Percentiles rank a stretch among this genome's conserved stretches.
Conservation (phyloP, 176 grass and related monocot genomes). For the Microstegium vimineum region DNA sequence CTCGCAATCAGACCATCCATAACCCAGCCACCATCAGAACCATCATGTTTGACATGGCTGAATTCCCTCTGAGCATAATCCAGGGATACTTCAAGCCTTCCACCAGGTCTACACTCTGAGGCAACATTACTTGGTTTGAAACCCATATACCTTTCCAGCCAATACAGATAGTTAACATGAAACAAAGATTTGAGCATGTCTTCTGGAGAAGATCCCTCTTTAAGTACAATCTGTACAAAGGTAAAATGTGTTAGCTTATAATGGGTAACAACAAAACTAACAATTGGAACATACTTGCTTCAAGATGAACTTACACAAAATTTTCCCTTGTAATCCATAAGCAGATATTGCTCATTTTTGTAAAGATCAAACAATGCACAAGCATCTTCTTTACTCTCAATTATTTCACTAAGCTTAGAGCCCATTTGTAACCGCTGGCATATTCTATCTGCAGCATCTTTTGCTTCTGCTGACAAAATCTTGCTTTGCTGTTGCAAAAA, state of each 20-base stretch:
- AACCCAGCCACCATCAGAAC: constrained; percentile 62
- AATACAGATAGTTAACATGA: constrained; percentile 91
- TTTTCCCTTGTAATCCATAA: constrained; percentile 58
- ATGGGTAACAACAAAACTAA: not conserved
- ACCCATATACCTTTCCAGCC: constrained; percentile 83
- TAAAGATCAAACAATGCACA: constrained; percentile 81
- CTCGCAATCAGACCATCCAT: constrained; percentile 79
- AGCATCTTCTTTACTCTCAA: constrained; percentile 72
- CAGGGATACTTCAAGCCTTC: constrained; percentile 72
- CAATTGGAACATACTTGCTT: constrained; percentile 11
- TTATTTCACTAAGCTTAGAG: constrained; percentile 77
- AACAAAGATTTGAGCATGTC: constrained; percentile 94
- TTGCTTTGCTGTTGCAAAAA: constrained; percentile 33
- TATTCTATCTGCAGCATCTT: constrained; percentile 77
- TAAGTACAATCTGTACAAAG: constrained; percentile 69
- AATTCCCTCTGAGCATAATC: constrained; percentile 83
- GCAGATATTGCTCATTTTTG: constrained; percentile 79
- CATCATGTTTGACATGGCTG: constrained; percentile 71
- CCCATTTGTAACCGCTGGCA: constrained; percentile 63
- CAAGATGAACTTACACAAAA: constrained; percentile 69
- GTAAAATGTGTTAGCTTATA: not conserved
- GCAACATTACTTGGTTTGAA: constrained; percentile 48
- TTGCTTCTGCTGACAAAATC: constrained; percentile 80
- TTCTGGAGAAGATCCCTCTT: constrained; percentile 79
- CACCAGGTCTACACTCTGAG: constrained; percentile 57